Evolutionary conservation across 2,329 filamentous ascomycete genomes (phyloP).

Genomic region (Penicillium sp.): DNA sequence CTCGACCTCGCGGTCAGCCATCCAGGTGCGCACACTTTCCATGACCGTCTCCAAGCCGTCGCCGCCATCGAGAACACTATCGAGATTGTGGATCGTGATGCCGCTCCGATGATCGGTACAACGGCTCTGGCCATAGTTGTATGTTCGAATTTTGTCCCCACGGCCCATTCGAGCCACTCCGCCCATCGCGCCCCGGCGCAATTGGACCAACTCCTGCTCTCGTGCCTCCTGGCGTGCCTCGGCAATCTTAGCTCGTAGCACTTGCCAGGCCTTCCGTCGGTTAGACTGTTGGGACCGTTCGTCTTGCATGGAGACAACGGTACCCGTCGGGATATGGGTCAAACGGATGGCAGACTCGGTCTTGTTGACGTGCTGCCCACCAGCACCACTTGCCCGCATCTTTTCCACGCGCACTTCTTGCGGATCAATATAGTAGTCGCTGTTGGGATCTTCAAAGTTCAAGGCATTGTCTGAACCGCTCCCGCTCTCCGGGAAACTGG

Average conservation of each 20-base stretch:
- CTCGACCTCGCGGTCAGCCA: constrained; percentile 73
- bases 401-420: constrained; percentile 82
- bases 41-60: constrained; percentile 74
- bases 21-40: constrained; percentile 75
- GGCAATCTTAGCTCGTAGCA: constrained; percentile 80
- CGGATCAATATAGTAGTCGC: constrained; percentile 87
- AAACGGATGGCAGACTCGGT: constrained; percentile 94
- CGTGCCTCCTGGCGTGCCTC: constrained; percentile 77
- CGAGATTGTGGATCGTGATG: constrained; percentile 75
- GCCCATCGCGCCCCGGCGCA: constrained; percentile 78
- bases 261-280: constrained; percentile 79
- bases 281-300: constrained; percentile 88
- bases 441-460: constrained; percentile 79
- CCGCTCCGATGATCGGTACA: constrained; percentile 89
- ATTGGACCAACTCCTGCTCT: constrained; percentile 73
- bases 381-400: constrained; percentile 88
- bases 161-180: constrained; percentile 78
- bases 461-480: constrained; percentile 54
- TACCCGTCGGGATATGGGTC: constrained; percentile 86
- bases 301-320: constrained; percentile 89
- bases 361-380: constrained; percentile 97
- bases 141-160: constrained; percentile 91
- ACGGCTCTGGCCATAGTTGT: constrained; percentile 77
- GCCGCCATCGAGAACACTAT: constrained; percentile 75
- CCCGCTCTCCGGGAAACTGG: constrained; percentile 67